phyloP scores from a whole-genome alignment of 169 alveolate species.

The Plasmodium coatneyi region DNA sequence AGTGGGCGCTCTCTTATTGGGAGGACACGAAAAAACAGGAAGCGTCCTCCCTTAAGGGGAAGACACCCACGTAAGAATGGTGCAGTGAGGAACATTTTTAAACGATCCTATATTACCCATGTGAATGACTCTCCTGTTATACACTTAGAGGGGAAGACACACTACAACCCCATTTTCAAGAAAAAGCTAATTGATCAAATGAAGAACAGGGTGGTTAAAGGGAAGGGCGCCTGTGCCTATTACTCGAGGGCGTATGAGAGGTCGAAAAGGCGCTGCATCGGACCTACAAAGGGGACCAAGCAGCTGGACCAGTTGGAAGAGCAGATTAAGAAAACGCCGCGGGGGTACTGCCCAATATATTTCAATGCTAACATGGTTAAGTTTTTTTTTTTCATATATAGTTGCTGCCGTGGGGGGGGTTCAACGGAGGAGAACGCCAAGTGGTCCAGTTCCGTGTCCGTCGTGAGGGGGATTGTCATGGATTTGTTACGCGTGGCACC shows the following conservation, averaged over 20 bases:
- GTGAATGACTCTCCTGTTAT: not conserved
- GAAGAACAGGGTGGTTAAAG: not conserved
- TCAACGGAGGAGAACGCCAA: not conserved
- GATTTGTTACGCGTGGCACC: not conserved
- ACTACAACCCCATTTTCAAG: not conserved
- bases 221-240: not conserved
- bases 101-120: not conserved
- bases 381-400: constrained; percentile 13
- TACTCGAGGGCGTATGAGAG: not conserved
- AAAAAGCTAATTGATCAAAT: not conserved
- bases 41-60: not conserved
- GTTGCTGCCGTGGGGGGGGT: not conserved
- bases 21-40: not conserved
- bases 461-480: not conserved
- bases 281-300: not conserved
- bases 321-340: not conserved
- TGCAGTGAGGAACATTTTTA: not conserved
- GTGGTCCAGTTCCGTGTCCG: not conserved
- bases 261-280: not conserved
- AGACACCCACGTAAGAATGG: not conserved
- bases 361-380: constrained; percentile 25
- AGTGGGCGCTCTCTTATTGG: not conserved
- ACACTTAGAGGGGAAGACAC: not conserved
- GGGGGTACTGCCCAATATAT: constrained; percentile 9
- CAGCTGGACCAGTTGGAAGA: not conserved